Conservation (phyloP, 352 stramenopile genomes). For the Phytopythium chamaehyphon region DNA sequence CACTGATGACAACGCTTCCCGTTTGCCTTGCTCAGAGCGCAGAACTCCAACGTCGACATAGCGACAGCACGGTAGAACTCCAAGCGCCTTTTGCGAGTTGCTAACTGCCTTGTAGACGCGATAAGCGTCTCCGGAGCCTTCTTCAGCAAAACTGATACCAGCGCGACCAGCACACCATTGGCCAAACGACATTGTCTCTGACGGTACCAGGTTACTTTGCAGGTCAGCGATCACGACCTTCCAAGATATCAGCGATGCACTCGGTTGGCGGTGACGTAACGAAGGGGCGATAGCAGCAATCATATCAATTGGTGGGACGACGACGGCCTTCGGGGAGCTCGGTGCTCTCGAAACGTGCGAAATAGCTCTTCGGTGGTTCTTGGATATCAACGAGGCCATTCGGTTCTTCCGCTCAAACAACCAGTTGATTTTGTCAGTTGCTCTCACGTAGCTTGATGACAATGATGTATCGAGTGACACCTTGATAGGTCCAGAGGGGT, state of each 20-base stretch:
- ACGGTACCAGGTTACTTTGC: constrained; percentile 17
- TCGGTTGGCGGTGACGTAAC: constrained; percentile 19
- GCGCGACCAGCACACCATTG: constrained; percentile 64
- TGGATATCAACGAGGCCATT: not conserved
- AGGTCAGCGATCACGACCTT: constrained; percentile 78
- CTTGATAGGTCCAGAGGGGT: constrained; percentile 16
- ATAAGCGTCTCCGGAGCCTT: constrained; percentile 18
- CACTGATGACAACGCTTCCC: constrained; percentile 35
- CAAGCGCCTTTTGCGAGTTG: constrained; percentile 6
- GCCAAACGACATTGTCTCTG: constrained; percentile 53
- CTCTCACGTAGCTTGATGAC: not conserved
- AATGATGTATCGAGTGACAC: not conserved
- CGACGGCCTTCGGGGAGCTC: not conserved
- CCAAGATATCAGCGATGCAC: constrained; percentile 29
- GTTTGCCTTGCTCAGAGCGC: constrained; percentile 1
- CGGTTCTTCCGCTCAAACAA: not conserved
- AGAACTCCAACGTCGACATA: constrained; percentile 45
- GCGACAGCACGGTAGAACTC: constrained; percentile 46
- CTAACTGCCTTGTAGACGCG: constrained; percentile 19
- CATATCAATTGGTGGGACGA: constrained; percentile 24
- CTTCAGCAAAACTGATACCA: constrained; percentile 32
- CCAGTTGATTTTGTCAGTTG: constrained; percentile 5
- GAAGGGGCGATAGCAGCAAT: constrained; percentile 20
- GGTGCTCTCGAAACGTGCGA: no score
- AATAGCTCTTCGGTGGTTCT: not conserved